A percentile compares a stretch with the other conserved stretches of the same genome.
These are phyloP conservation scores for Boletus bicolor DNA, from an alignment of 768 basidiomycete species.

Conservation along the genomic window DNA sequence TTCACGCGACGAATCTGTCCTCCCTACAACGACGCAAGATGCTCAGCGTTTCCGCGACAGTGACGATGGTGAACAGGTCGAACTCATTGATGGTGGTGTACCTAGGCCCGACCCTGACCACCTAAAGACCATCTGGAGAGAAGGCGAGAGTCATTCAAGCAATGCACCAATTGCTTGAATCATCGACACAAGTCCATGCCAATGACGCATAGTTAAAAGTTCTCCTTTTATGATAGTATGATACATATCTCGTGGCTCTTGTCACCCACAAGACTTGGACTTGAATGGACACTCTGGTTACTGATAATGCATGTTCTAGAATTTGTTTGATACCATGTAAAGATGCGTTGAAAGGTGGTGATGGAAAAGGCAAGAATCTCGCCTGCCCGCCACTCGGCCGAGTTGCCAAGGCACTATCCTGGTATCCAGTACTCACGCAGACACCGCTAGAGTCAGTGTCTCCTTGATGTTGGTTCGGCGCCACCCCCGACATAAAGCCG, in stretches of 20 bases:
- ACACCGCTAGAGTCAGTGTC: neutral
- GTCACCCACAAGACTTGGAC: neutral
- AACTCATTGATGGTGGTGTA: slow-evolving; percentile 21
- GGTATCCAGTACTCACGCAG: too few relatives aligned
- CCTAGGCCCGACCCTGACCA: slow-evolving; percentile 6
- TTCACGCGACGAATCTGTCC: slow-evolving; percentile 38
- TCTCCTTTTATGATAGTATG: neutral
- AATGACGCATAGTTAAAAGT: neutral
- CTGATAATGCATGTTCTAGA: neutral
- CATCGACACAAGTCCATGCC: neutral
- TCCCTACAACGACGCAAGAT: slow-evolving; percentile 38
- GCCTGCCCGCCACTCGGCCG: too few relatives aligned
- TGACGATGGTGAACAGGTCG: slow-evolving; percentile 24
- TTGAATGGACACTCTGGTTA: neutral
- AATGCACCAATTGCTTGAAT: slow-evolving; percentile 19
- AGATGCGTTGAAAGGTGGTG: neutral
- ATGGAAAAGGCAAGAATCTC: too few relatives aligned
- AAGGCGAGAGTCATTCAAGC: slow-evolving; percentile 25
- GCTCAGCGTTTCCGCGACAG: slow-evolving; percentile 11
- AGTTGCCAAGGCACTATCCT: too few relatives aligned
- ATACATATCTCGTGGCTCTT: neutral
- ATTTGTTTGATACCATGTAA: neutral
- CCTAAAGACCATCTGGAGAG: slow-evolving; percentile 29
- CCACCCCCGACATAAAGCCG: neutral
- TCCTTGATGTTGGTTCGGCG: neutral